Evolutionary conservation across 495 filamentous ascomycete species (phyloP), one percentile per base, ranked within the genome.

Genomic region (Astrothelium macrocarpum): DNA sequence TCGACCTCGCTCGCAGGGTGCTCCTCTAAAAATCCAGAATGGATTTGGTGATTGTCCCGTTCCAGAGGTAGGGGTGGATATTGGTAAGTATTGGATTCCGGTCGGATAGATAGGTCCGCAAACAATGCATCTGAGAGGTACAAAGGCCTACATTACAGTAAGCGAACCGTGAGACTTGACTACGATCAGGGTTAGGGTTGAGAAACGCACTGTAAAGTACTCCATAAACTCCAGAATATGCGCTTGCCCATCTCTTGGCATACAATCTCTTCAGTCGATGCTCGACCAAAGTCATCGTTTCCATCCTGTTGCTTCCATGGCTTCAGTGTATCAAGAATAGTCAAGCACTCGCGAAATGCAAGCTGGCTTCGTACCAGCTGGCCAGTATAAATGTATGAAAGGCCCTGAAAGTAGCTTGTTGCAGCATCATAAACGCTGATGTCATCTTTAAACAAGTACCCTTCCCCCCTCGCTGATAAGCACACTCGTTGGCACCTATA

Each of bases 51-150:
- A 68, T 96, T 90, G 68, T 96, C 91, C 2, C 91, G 77, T 65
- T 92, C 90, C 3, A 83, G 69, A 0, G 91, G 91, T 1, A 90
- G 75, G n/a, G 89, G 89, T 1, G 91, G 90, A 71, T 92, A 91
- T 2, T 85, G 87, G 31, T 90, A 83, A 23, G 78, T 82, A 2
- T 84, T 81, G 0, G 90, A 94, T 28, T 84, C 82, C 1, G 89
- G 88, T 34, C 86, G 82, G 10, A 94, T 79, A 16, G 84, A 75
- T 14, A 89, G 73, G 61, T 86, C 85, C 46, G 80, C 81, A 53
- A 85, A 84, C 0, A 80, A 78, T 11, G 81, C 82, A 4, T 88
- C 90, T 29, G 92, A 72, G 68, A 93, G 90, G 62, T 87, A 83
- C 70, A 85, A 80, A 0, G 83, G 84, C 58, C 82, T 84, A 66